Conservation (phyloP, 1,284 basidiomycete species). For the Tausonia pullulans region DNA sequence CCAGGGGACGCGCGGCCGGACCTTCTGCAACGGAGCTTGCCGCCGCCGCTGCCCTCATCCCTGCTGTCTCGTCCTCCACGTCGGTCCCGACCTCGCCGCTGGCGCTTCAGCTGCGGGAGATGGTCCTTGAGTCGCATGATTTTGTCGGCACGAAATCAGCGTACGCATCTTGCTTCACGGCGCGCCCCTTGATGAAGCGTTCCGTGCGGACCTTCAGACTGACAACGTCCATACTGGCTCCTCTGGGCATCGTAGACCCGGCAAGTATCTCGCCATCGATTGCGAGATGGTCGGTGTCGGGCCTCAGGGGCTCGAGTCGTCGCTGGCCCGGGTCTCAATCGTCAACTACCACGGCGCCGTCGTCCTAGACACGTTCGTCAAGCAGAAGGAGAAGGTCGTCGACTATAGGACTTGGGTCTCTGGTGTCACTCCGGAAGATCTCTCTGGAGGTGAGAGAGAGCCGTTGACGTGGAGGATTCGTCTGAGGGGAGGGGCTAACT, state of each 20-base stretch:
- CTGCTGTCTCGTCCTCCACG: not conserved
- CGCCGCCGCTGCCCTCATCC: no score
- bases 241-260: constrained; percentile 41
- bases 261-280: constrained; percentile 73
- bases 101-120: constrained; percentile 6
- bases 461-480: not conserved
- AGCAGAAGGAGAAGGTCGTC: constrained; percentile 75
- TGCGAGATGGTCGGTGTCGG: constrained; percentile 98
- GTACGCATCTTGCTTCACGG: not conserved
- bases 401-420: constrained; percentile 91
- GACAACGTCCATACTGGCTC: not conserved
- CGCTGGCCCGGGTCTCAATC: constrained; percentile 78
- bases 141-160: constrained; percentile 11
- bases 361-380: constrained; percentile 75
- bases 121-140: constrained; percentile 9
- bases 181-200: not conserved
- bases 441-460: constrained; percentile 47
- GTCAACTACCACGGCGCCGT: constrained; percentile 82
- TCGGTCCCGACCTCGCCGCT: constrained; percentile 5
- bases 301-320: constrained; percentile 63
- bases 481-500: not conserved
- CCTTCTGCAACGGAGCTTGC: not conserved
- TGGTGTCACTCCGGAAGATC: constrained; percentile 67
- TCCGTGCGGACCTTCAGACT: not conserved
- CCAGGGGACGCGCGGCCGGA: not conserved